Conservation (phyloP, 768 basidiomycete species). For the Rhodotorula sphaerocarpa region DNA sequence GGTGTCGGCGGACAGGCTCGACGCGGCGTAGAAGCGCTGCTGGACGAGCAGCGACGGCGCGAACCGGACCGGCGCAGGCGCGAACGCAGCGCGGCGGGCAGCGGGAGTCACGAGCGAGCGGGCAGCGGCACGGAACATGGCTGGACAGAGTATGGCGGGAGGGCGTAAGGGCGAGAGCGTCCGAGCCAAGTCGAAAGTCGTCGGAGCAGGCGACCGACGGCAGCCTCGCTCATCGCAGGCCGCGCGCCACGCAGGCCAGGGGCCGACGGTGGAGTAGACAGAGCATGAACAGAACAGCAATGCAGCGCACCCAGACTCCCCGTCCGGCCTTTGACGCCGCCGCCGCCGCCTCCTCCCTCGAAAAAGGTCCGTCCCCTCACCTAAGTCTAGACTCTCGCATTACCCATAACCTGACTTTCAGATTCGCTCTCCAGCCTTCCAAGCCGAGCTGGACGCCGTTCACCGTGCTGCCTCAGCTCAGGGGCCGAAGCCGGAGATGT, state of each 20-base stretch:
- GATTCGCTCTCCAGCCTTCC: conserved; percentile 4
- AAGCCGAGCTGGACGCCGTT: conserved; percentile 15
- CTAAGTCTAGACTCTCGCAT: too few species aligned
- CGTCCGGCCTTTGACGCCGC: background rate
- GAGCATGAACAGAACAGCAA: too few species aligned
- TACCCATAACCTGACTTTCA: too few species aligned
- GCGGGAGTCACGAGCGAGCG: conserved; percentile 23
- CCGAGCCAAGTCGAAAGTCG: background rate
- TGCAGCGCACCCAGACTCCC: background rate
- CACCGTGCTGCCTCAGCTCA: background rate
- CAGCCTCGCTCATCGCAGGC: too few species aligned
- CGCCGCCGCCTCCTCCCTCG: background rate
- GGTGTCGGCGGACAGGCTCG: conserved; percentile 54
- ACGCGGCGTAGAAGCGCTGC: conserved; percentile 33
- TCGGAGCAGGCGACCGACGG: too few species aligned
- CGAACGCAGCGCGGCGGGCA: conserved; percentile 13
- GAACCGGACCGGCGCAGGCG: conserved; percentile 4
- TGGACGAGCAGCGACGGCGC: conserved; percentile 10
- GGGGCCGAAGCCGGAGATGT: conserved; percentile 7
- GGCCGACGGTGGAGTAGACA: too few species aligned
- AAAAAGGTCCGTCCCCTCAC: too few species aligned
- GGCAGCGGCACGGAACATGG: conserved; percentile 31
- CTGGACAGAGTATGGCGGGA: background rate
- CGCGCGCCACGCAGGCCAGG: too few species aligned
- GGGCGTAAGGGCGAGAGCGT: background rate